These are phyloP conservation scores for Nepenthes alata DNA, from an alignment of 179 eudicot genomes.

Conservation along the genomic window DNA sequence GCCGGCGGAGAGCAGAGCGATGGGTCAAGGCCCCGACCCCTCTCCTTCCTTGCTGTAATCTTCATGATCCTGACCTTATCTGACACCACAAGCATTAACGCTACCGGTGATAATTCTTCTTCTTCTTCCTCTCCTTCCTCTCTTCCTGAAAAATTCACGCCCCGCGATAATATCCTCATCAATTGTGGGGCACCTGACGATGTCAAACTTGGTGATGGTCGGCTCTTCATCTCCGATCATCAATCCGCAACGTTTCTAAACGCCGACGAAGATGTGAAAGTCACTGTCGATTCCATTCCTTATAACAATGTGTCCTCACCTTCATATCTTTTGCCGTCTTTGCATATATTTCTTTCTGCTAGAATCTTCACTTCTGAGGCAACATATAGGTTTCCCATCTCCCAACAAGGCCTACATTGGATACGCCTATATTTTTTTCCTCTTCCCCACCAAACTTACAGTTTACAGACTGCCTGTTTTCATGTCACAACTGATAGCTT, in stretches of 20 bases:
- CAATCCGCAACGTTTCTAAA: conserved; percentile 48
- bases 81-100: neutral
- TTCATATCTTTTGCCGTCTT: conserved; percentile 8
- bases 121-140: conserved; percentile 5
- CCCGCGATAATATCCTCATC: conserved; percentile 56
- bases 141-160: conserved; percentile 24
- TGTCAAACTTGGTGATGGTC: conserved; percentile 45
- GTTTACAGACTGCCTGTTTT: conserved; percentile 48
- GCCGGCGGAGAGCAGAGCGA: neutral
- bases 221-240: conserved; percentile 72
- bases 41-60: neutral
- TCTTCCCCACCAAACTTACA: conserved; percentile 44
- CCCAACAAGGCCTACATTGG: conserved; percentile 53
- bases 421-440: conserved; percentile 71
- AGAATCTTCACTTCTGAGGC: conserved; percentile 54
- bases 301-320: conserved; percentile 10
- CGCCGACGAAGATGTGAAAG: conserved; percentile 52
- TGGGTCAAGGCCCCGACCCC: neutral
- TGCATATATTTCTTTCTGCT: conserved; percentile 42
- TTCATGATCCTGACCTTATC: conserved; percentile 6
- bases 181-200: conserved; percentile 54
- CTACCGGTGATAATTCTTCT: conserved; percentile 1
- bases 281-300: conserved; percentile 31
- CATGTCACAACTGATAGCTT: conserved; percentile 43
- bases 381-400: conserved; percentile 49